Evolutionary conservation across 139 green algal species (phyloP), one percentile per base, ranked within the genome.

Genomic region (Chlamydomonas schloesseri): DNA sequence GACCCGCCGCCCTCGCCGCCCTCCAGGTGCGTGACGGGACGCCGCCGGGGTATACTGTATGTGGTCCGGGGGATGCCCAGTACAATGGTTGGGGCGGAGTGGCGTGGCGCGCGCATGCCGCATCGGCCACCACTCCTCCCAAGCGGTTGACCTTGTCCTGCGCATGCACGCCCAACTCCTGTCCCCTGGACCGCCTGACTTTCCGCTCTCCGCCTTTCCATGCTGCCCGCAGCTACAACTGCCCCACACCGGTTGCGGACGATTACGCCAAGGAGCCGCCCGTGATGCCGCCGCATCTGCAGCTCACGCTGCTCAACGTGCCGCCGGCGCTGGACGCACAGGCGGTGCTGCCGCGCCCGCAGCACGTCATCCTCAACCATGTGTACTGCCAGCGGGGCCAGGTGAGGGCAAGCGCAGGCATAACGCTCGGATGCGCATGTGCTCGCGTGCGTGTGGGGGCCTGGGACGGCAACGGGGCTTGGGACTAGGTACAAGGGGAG

Each of bases 301-400:
- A 99, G 86, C 94, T 99, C 36, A 98, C 97, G 21, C 92, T 99
- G 87, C 93, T 99, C 21, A 99, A 99, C 84, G 95, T 99, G 58
- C 96, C 98, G 24, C 92, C 94, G 3, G 90, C 92, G 1, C 73
- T 93, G 46, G 96, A 98, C 73, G 90, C 95, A 18, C 94, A 96
- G 26, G 93, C 96, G 0, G 91, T 93, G 26, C 94, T 99, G 67
- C 98, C 98, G 0, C 90, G 98, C 29, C 98, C 98, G 29, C 97
- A 99, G 94, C 98, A 99, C 88, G 98, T 99, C 29, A 97, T 99
- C 65, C 93, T 99, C 24, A 99, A 98, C 91, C 98, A 99, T 90
- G 83, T 98, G 20, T 99, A 99, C 89, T 92, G 95, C 62, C 96
- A 98, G 84, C 68, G 88, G 60, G 90, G 91, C 34, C 85, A 95